Base-by-base conservation (phyloP, 306 rosid species). In the Mimosa pudica region DNA sequence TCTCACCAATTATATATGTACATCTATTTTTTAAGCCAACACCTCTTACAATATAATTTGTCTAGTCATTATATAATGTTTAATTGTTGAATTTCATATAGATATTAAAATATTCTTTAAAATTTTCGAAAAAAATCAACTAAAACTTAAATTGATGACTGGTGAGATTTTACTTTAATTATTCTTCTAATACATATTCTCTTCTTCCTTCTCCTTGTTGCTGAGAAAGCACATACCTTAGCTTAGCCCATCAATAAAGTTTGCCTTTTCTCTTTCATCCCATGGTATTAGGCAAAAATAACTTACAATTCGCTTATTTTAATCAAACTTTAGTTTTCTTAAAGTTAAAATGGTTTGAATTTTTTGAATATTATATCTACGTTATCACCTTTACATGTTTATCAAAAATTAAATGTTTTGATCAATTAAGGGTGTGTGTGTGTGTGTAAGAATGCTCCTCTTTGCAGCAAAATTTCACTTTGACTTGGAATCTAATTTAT, bases 211-310 rank as follows among this genome's bases (percentile, higher is more conserved):
- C 9, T 38, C 73, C 51, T 86, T 68, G 52, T 14, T 49, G 74
- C 41, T 77, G 35, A 63, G 36, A 87, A 84, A 78, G 72, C 76
- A 70, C 4, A 0, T 82, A 63, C 71, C 69, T 80, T 68, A 38
- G 42, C 42, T 24, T 24, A 69, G 58, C 18, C 70, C 16, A 17
- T 57, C 20, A 7, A 66, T 6, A 68, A 68, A 68, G 52, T 8
- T 8, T n/a, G 4, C 73, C 0, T 7, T 69, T 69, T 45, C 41
- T 10, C 46, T 69, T 45, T 45, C 55, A 24, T 60, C 14, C 14
- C 24, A 60, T 60, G 3, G 5, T 58, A 1, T 24, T 24, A 24
- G 38, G 38, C 38, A 35, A 10, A 24, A 60, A 60, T 0, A 60
- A 7, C 14, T 24, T 14, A 24, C 35, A 8, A 12, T 20, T 18